Percentiles rank a stretch among this genome's conserved stretches.
These are phyloP conservation scores for Apodospora peruviana DNA, from an alignment of 495 filamentous ascomycete genomes.

Conservation along the genomic window DNA sequence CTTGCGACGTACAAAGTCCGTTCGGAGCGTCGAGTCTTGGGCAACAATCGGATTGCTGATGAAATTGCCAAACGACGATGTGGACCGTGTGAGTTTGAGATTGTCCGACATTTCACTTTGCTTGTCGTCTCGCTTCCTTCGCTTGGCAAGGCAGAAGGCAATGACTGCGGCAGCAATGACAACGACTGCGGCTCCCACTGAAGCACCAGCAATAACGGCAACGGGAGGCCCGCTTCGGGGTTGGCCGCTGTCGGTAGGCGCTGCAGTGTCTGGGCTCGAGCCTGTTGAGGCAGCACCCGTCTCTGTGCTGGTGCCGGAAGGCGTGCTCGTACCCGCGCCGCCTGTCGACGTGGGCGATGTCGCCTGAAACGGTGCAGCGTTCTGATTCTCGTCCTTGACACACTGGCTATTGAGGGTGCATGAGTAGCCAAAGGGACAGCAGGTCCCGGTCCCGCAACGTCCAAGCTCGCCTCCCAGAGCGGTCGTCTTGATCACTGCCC, in stretches of 20 bases:
- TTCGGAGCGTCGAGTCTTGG: slow-evolving; percentile 23
- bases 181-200: slow-evolving; percentile 14
- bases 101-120: slow-evolving; percentile 1
- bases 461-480: slow-evolving; percentile 49
- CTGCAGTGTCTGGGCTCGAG: background rate
- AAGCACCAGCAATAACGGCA: slow-evolving; percentile 19
- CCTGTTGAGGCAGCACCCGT: background rate
- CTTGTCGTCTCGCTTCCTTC: slow-evolving; percentile 21
- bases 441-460: slow-evolving; percentile 52
- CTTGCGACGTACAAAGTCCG: slow-evolving; percentile 29
- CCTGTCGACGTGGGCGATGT: slow-evolving; percentile 3
- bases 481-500: slow-evolving; percentile 64
- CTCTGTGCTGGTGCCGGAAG: slow-evolving; percentile 1
- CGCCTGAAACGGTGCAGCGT: slow-evolving; percentile 15
- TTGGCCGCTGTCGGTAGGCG: background rate
- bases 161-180: slow-evolving; percentile 25
- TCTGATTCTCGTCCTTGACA: slow-evolving; percentile 33
- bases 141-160: slow-evolving; percentile 21
- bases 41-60: slow-evolving; percentile 39
- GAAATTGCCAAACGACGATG: slow-evolving; percentile 41
- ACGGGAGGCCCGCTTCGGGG: slow-evolving; percentile 8
- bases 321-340: background rate
- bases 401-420: slow-evolving; percentile 50
- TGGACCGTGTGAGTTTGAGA: slow-evolving; percentile 37
- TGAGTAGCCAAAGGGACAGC: slow-evolving; percentile 76